Evolutionary conservation across 23 red algal genomes (phyloP).

Genomic region (Gracilaria vermiculophylla): DNA sequence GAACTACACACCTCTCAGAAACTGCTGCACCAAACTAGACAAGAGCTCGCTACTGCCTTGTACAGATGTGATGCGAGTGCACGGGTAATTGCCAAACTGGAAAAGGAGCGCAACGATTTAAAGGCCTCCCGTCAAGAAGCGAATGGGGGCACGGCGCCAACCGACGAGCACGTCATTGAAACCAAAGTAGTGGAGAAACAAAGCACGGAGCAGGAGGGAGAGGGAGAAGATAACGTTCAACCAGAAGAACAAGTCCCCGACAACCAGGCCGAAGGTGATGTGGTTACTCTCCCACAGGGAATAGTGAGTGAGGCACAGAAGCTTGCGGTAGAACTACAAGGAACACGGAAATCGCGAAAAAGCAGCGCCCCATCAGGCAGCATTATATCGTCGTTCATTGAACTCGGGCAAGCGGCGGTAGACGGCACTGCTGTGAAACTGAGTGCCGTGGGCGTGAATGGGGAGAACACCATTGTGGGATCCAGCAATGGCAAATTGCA

Average conservation of each 20-base stretch:
- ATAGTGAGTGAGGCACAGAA: constrained; percentile 28
- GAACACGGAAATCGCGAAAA: constrained; percentile 1
- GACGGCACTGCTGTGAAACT: not conserved
- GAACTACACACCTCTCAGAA: constrained; percentile 46
- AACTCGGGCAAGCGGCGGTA: constrained; percentile 4
- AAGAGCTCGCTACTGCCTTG: constrained; percentile 75
- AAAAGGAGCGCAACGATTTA: constrained; percentile 56
- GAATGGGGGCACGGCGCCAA: not conserved
- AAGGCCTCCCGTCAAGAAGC: not conserved
- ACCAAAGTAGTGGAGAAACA: not conserved
- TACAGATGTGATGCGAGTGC: constrained; percentile 73
- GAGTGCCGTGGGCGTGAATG: not conserved
- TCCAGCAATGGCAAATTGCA: constrained; percentile 19
- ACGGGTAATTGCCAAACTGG: constrained; percentile 60
- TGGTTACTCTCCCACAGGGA: constrained; percentile 2
- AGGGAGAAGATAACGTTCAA: not conserved
- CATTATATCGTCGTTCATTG: not conserved
- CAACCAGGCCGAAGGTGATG: not conserved
- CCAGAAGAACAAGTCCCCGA: not conserved
- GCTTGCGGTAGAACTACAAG: not conserved
- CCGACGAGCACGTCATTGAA: not conserved
- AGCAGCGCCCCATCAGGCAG: not conserved
- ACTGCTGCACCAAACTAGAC: constrained; percentile 16
- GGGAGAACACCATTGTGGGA: not conserved
- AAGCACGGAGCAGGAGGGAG: not conserved